Evolutionary conservation across 306 rosid species (phyloP).

Genomic region (Echinosophora koreensis): DNA sequence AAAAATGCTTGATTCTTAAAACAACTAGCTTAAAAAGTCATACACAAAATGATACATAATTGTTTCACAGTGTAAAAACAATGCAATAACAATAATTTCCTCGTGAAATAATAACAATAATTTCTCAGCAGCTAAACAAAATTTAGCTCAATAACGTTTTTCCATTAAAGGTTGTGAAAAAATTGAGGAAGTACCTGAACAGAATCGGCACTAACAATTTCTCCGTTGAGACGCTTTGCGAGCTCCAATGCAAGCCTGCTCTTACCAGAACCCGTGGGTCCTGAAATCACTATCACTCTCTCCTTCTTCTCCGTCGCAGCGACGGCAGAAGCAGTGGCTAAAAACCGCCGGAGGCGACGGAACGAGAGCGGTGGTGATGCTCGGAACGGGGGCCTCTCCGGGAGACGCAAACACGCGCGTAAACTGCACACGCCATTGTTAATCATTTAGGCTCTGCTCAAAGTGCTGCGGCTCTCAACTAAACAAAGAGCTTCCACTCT

Average conservation of each 20-base stretch:
- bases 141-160: constrained; percentile 8
- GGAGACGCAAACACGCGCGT: constrained; percentile 59
- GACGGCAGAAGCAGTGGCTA: constrained; percentile 49
- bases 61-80: too few species aligned
- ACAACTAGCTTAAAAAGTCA: too few species aligned
- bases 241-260: constrained; percentile 87
- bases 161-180: not conserved
- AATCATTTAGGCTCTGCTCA: constrained; percentile 40
- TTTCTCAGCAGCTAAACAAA: constrained; percentile 25
- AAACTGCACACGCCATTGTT: constrained; percentile 55
- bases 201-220: constrained; percentile 93
- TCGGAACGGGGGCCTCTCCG: constrained; percentile 48
- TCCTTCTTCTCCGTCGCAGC: constrained; percentile 58
- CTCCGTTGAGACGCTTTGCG: constrained; percentile 87
- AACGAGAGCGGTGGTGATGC: constrained; percentile 24
- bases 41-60: too few species aligned
- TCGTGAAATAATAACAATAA: not conserved
- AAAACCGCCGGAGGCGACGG: constrained; percentile 47
- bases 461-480: not conserved
- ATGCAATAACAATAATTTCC: too few species aligned
- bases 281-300: constrained; percentile 83
- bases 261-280: constrained; percentile 95
- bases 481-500: too few species aligned
- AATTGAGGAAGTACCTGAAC: constrained; percentile 65
- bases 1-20: too few species aligned